These are phyloP conservation scores for Boletus rubropictus DNA, from an alignment of 768 basidiomycete species.

Conservation along the genomic window DNA sequence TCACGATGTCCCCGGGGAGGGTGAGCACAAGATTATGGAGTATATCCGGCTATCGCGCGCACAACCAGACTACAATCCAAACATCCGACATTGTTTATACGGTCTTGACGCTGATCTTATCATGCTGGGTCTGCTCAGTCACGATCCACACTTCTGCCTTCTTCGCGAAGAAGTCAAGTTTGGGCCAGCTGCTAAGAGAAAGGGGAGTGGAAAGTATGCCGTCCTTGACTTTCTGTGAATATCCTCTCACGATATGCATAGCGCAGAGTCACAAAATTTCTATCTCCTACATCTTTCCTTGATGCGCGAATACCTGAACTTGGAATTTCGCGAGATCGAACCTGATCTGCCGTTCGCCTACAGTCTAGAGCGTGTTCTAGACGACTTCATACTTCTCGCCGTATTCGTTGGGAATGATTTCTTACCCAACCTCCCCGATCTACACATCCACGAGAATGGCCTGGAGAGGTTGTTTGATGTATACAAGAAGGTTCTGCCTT, in stretches of 20 bases:
- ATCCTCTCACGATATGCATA: conserved; percentile 20
- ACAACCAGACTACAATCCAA: conserved; percentile 94
- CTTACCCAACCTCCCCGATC: conserved; percentile 88
- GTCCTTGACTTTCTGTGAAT: neutral
- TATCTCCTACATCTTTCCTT: conserved; percentile 92
- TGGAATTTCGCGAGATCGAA: conserved; percentile 81
- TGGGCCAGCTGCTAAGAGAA: conserved; percentile 73
- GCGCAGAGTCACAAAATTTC: conserved; percentile 79
- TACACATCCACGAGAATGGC: conserved; percentile 97
- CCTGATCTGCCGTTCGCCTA: conserved; percentile 71
- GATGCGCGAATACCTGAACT: conserved; percentile 94
- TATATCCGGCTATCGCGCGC: conserved; percentile 93
- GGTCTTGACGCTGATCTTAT: conserved; percentile 97
- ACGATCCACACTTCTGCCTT: conserved; percentile 98
- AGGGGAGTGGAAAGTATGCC: conserved; percentile 50
- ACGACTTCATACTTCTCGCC: conserved; percentile 94
- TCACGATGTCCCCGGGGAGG: conserved; percentile 97
- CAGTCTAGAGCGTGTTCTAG: conserved; percentile 89
- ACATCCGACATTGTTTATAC: conserved; percentile 95
- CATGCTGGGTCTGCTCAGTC: conserved; percentile 94
- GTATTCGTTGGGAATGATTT: conserved; percentile 99
- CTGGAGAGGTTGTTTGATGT: conserved; percentile 90
- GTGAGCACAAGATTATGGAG: conserved; percentile 99
- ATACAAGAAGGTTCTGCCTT: conserved; percentile 88
- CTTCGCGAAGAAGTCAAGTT: conserved; percentile 98